Evolutionary conservation across 768 basidiomycete species (phyloP), one percentile per base, ranked within the genome.

Genomic region (Guyanaporus albipodus): DNA sequence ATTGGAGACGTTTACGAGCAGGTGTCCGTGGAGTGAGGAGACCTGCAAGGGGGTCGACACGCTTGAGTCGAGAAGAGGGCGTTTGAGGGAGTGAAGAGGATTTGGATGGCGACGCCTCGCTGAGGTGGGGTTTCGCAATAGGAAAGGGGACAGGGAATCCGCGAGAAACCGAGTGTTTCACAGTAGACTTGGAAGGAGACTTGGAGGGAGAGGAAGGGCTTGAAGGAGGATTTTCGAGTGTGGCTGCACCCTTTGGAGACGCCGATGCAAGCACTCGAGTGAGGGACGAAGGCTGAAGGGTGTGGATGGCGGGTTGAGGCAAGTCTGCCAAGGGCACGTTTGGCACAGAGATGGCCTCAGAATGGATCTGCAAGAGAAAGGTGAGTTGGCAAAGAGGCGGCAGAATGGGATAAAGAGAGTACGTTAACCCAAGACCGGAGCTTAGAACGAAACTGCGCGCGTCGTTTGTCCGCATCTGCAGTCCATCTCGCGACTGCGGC

Each of bases 401-500:
- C 33, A 33, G 15, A 27, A n/a, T n/a, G 46, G 28, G n/a, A 5
- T 26, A 38, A 44, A 32, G 19, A 6, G 40, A 27, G 36, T 51
- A 85, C 88, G 70, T 81, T 67, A 4, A 67, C 62, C 90, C 90
- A 92, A 33, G 67, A 60, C 32, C 77, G 67, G 26, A 92, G 67
- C 58, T 87, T 91, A 15, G 61, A 51, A 21, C 70, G 70, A 52
- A 91, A 75, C 43, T 78, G 70, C 44, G 72, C 67, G 44, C 81
- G 77, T 44, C 90, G 78, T 27, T 67, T 68, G 44, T 87, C 85
- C 29, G 76, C 68, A 35, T 73, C 80, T 23, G 85, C 79, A 3
- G 90, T 90, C 90, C 90, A 92, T 46, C 87, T 79, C 42, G 90
- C 89, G 35, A 92, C 86, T 23, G 89, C 86, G 29, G 87, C 87